Evolutionary conservation across 305 asterid genomes (phyloP).

Genomic region (Fraxinus floribunda): DNA sequence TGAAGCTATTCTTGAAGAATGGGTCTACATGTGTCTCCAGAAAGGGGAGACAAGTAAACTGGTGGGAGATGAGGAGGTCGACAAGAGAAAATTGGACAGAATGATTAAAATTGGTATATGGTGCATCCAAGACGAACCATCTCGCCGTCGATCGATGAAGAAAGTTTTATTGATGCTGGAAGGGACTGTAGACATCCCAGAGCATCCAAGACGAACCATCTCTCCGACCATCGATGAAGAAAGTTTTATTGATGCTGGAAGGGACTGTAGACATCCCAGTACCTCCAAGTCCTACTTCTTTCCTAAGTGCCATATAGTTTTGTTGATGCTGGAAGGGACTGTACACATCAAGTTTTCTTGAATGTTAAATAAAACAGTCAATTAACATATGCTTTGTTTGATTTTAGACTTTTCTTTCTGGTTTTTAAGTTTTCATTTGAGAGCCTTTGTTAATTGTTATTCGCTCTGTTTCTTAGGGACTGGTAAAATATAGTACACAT

Average conservation of each 20-base stretch:
- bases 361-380: not conserved
- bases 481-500: not conserved
- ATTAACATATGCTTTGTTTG: not conserved
- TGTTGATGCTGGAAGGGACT: not conserved
- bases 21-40: conserved; percentile 35
- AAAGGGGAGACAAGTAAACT: conserved; percentile 29
- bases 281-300: conserved; percentile 49
- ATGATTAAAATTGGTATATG: conserved; percentile 38
- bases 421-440: not conserved
- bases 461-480: not conserved
- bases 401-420: not conserved
- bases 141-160: conserved; percentile 54
- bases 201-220: conserved; percentile 38
- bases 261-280: conserved; percentile 52
- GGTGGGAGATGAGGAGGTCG: conserved; percentile 26
- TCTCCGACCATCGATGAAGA: conserved; percentile 54
- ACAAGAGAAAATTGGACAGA: conserved; percentile 26
- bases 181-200: conserved; percentile 51
- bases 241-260: conserved; percentile 50
- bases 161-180: conserved; percentile 51
- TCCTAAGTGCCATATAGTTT: conserved; percentile 30
- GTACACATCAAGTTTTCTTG: not conserved
- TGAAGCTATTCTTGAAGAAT: conserved; percentile 44
- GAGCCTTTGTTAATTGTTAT: not conserved
- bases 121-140: conserved; percentile 39